Evolutionary conservation across 2,329 filamentous ascomycete species (phyloP).

Genomic region (Geosmithia putterillii): DNA sequence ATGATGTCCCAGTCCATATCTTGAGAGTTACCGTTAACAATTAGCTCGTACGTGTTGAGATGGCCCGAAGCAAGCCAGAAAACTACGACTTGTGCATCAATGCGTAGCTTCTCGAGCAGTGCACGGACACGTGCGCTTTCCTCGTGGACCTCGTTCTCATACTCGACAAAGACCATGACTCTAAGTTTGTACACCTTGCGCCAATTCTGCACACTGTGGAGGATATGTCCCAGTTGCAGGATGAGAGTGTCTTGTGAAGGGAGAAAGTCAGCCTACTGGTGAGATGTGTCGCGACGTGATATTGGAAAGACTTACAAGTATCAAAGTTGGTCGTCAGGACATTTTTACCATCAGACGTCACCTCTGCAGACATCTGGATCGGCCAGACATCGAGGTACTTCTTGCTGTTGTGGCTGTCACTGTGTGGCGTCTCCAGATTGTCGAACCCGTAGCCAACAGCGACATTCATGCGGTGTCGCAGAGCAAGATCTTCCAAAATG

Average conservation of each 20-base stretch:
- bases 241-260: conserved; percentile 57
- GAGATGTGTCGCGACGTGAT: background rate
- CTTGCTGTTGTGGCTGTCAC: conserved; percentile 47
- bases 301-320: conserved; percentile 49
- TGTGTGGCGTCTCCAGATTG: conserved; percentile 57
- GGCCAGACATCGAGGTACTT: conserved; percentile 84
- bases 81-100: conserved; percentile 66
- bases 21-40: conserved; percentile 57
- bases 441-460: conserved; percentile 76
- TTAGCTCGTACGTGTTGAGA: conserved; percentile 61
- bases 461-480: conserved; percentile 71
- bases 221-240: conserved; percentile 72
- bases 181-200: conserved; percentile 60
- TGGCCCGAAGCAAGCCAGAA: conserved; percentile 70
- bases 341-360: conserved; percentile 52
- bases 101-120: conserved; percentile 68
- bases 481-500: conserved; percentile 68
- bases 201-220: conserved; percentile 73
- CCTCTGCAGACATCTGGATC: conserved; percentile 84
- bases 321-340: conserved; percentile 83
- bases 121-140: conserved; percentile 61
- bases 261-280: conserved; percentile 5
- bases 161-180: conserved; percentile 81
- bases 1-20: conserved; percentile 43
- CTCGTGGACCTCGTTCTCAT: conserved; percentile 72